These are phyloP conservation scores for Phytophthora uliginosa DNA, from an alignment of 352 stramenopile genomes.

Conservation along the genomic window DNA sequence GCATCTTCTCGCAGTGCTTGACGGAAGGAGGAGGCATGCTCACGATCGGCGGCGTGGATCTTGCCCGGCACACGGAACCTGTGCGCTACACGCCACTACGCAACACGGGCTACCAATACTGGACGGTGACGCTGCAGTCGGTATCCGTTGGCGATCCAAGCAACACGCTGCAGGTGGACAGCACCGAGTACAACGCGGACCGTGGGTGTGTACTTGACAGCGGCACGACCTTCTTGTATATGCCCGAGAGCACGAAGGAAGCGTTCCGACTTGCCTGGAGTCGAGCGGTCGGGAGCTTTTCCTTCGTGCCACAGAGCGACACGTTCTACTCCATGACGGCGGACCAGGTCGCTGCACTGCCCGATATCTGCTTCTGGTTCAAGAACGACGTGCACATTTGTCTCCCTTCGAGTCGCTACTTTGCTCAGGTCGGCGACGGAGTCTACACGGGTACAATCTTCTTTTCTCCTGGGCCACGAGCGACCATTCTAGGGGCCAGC, in stretches of 20 bases:
- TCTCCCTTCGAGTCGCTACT: conserved; percentile 60
- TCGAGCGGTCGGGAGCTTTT: conserved; percentile 48
- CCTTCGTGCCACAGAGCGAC: conserved; percentile 55
- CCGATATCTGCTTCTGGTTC: conserved; percentile 77
- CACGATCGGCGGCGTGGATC: conserved; percentile 92
- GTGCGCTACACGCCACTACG: conserved; percentile 92
- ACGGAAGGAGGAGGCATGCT: conserved; percentile 89
- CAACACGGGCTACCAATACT: conserved; percentile 83
- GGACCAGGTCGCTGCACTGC: conserved; percentile 45
- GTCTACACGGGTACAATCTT: conserved; percentile 76
- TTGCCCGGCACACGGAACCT: conserved; percentile 65
- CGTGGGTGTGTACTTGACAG: conserved; percentile 84
- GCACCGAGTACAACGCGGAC: conserved; percentile 63
- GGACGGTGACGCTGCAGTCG: conserved; percentile 71
- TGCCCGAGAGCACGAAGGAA: conserved; percentile 47
- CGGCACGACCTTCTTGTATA: conserved; percentile 84
- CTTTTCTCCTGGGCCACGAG: conserved; percentile 69
- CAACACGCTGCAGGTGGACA: conserved; percentile 49
- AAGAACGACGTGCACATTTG: conserved; percentile 68
- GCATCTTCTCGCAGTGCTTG: conserved; percentile 96
- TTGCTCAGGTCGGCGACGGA: conserved; percentile 43
- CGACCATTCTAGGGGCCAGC: conserved; percentile 80
- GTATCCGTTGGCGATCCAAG: conserved; percentile 50
- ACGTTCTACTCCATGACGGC: conserved; percentile 53
- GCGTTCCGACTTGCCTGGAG: conserved; percentile 65